These are phyloP conservation scores for Xerophyta viscosa DNA, from an alignment of 106 monocot species.

Conservation along the genomic window DNA sequence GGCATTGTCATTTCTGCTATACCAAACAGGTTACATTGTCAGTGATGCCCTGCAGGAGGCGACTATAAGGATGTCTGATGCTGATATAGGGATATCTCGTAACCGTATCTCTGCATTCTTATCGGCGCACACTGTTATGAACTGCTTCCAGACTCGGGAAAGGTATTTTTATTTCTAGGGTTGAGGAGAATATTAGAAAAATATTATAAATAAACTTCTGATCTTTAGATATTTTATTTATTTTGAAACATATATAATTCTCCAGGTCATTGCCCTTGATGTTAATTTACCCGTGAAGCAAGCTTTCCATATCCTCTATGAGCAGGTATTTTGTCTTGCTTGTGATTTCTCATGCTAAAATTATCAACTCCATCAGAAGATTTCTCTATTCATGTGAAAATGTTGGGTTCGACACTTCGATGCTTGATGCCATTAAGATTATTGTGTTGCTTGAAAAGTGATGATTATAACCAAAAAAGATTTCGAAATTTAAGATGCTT, in stretches of 20 bases:
- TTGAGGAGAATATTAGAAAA: neutral
- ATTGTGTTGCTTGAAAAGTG: too few relatives aligned
- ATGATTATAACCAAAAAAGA: too few relatives aligned
- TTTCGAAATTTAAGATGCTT: too few relatives aligned
- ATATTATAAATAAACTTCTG: too few relatives aligned
- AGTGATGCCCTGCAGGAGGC: slow-evolving; percentile 32
- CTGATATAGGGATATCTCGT: slow-evolving; percentile 49
- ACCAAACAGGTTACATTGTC: slow-evolving; percentile 24
- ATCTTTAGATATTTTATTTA: too few relatives aligned
- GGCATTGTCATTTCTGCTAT: slow-evolving; percentile 2
- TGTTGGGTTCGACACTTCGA: too few relatives aligned
- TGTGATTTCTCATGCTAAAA: too few relatives aligned
- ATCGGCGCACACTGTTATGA: slow-evolving; percentile 61
- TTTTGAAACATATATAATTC: neutral
- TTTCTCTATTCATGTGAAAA: neutral
- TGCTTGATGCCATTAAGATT: too few relatives aligned
- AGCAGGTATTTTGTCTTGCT: slow-evolving; percentile 46
- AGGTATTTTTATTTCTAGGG: slow-evolving; percentile 30
- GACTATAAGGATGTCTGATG: slow-evolving; percentile 34
- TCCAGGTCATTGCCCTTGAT: slow-evolving; percentile 87
- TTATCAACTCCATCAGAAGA: neutral
- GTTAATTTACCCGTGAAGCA: slow-evolving; percentile 95
- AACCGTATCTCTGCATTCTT: slow-evolving; percentile 51
- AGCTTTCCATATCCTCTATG: slow-evolving; percentile 90
- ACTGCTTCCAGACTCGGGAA: slow-evolving; percentile 85